Evolutionary conservation across 345 rosid species (phyloP), one percentile per base, ranked within the genome.

Genomic region (Salix viminalis): DNA sequence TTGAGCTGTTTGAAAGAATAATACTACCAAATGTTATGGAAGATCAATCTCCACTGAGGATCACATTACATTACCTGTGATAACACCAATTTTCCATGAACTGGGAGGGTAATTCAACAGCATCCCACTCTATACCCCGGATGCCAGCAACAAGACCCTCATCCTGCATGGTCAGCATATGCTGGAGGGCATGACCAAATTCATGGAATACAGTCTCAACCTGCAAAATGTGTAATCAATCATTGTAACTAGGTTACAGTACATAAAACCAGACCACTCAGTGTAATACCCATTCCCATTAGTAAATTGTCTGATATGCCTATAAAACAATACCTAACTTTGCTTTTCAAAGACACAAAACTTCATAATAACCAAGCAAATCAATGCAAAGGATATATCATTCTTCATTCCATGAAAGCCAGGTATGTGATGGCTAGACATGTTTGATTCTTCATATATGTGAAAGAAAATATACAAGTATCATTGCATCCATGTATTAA

Each of bases 81-180:
- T 92, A 94, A 84, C 98, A 94, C 98, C 98, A 94, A 73, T 94
- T 94, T 86, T 94, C 97, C 98, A 94, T 94, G 83, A 94, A 94
- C 67, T 94, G 98, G 18, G 98, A 94, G 54, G 97, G 96, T 79
- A 94, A 84, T 81, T 94, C 98, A 80, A 92, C 91, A 28, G 98
- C 98, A 80, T 94, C 98, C 98, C 98, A 92, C 79, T 94, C 98
- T 44, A 94, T 83, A 73, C 92, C 93, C 26, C 97, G 86, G 58
- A 86, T 89, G 77, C 98, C 98, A 86, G 98, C 85, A 73, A 92
- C 96, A 72, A 94, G 89, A 72, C 98, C 92, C 80, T 94, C 98
- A 37, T 94, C 98, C 84, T 89, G 82, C 79, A 84, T 90, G 79
- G 98, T 94, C 72, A 94, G 90, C 97, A 94, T 94, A 83, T 92